These are phyloP conservation scores for Knufia petricola DNA, from an alignment of 2,329 filamentous ascomycete genomes.

Conservation along the genomic window DNA sequence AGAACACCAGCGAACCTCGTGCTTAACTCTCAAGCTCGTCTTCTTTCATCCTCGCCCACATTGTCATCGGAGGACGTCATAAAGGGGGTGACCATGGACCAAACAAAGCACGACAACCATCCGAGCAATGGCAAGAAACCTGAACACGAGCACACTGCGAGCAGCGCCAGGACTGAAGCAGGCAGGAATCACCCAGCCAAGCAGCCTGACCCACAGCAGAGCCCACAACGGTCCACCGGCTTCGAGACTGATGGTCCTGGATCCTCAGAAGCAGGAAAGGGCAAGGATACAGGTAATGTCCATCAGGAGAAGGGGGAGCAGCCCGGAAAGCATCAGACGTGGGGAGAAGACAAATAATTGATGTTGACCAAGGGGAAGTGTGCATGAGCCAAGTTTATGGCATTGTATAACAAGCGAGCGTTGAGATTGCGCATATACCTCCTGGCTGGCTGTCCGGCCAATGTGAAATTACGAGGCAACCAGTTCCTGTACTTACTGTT, in stretches of 20 bases:
- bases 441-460: too few species aligned
- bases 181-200: conserved; percentile 8
- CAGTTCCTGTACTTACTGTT: too few species aligned
- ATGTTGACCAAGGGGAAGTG: too few species aligned
- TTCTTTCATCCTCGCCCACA: neutral
- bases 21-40: neutral
- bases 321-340: too few species aligned
- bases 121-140: conserved; percentile 5
- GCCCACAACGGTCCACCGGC: conserved; percentile 5
- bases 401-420: too few species aligned
- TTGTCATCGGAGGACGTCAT: neutral
- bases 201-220: conserved; percentile 11
- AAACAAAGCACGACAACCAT: conserved; percentile 9
- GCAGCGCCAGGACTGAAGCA: neutral
- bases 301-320: neutral
- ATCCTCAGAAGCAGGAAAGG: conserved; percentile 1
- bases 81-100: neutral
- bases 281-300: neutral
- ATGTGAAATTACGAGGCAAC: too few species aligned
- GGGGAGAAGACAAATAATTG: too few species aligned
- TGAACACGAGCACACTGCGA: neutral
- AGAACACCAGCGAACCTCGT: neutral
- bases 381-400: too few species aligned
- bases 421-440: too few species aligned
- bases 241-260: conserved; percentile 10